Evolutionary conservation across 495 filamentous ascomycete genomes (phyloP).

Genomic region (Penicillium riverlandense): DNA sequence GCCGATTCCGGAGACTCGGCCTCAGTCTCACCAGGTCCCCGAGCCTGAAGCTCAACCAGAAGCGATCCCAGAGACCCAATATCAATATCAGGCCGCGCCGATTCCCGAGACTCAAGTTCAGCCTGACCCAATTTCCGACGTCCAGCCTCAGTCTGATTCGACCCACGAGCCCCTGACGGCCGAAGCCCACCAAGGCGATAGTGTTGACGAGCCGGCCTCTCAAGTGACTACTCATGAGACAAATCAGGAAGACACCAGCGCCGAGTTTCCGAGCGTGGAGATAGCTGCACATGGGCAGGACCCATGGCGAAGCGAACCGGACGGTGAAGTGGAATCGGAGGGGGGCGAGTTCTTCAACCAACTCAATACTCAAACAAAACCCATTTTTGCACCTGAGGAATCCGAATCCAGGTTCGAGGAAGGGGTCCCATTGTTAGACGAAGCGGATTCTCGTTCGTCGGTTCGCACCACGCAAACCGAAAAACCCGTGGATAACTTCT

Average conservation of each 20-base stretch:
- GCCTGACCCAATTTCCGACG: not conserved
- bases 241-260: not conserved
- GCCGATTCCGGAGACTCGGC: too few species aligned
- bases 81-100: too few species aligned
- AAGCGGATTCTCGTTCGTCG: slow-evolving; percentile 11
- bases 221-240: not conserved
- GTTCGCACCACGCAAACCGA: slow-evolving; percentile 10
- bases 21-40: too few species aligned
- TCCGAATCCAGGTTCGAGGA: slow-evolving; percentile 42
- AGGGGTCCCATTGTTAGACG: slow-evolving; percentile 37
- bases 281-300: slow-evolving; percentile 13
- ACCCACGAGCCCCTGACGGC: too few species aligned
- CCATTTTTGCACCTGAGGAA: slow-evolving; percentile 37
- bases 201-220: not conserved
- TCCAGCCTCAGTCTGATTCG: too few species aligned
- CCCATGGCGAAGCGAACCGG: slow-evolving; percentile 22
- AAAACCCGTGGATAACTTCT: slow-evolving; percentile 19
- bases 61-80: not conserved
- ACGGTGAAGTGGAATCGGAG: slow-evolving; percentile 30
- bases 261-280: slow-evolving; percentile 3
- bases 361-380: slow-evolving; percentile 40
- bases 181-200: too few species aligned
- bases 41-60: not conserved
- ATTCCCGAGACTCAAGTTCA: not conserved
- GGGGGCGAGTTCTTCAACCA: slow-evolving; percentile 43